These are phyloP conservation scores for Diaporthe batatas DNA, from an alignment of 2,329 filamentous ascomycete genomes.

Conservation along the genomic window DNA sequence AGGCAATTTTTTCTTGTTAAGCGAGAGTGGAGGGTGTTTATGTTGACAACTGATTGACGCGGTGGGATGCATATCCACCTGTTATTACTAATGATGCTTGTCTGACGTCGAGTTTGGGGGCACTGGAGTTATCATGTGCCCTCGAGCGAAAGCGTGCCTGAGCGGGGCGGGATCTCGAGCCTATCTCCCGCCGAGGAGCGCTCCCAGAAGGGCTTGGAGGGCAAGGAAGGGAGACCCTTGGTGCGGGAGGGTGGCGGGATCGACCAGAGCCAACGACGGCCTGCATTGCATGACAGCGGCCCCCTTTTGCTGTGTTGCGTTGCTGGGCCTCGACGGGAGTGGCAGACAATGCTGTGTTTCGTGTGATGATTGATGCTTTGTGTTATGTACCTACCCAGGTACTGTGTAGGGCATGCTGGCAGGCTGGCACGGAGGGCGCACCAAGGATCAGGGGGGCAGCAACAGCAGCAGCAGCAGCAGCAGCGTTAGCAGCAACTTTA, in stretches of 20 bases:
- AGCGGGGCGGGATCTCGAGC: slow-evolving; percentile 26
- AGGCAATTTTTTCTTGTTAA: slow-evolving; percentile 3
- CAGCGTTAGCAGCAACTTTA: no score
- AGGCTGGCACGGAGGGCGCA: no score
- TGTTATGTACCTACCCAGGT: background rate
- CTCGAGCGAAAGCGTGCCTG: slow-evolving; percentile 1
- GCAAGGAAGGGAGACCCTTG: slow-evolving; percentile 13
- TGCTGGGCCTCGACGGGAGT: slow-evolving; percentile 1
- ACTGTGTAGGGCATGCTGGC: no score
- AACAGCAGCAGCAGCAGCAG: no score
- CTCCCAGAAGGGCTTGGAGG: no score
- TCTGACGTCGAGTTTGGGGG: slow-evolving; percentile 6
- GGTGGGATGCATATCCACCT: background rate
- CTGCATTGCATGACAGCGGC: slow-evolving; percentile 9
- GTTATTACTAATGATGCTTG: slow-evolving; percentile 8
- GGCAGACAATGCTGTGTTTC: slow-evolving; percentile 23
- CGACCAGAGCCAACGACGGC: slow-evolving; percentile 21
- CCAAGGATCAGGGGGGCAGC: slow-evolving; percentile 19
- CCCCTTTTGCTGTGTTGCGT: slow-evolving; percentile 10
- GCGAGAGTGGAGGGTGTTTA: background rate
- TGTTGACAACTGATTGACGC: background rate
- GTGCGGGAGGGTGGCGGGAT: slow-evolving; percentile 4
- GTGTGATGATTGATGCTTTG: background rate
- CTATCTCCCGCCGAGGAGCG: slow-evolving; percentile 14
- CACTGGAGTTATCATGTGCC: background rate